Base-by-base conservation (phyloP, 2,329 filamentous ascomycete species). In the Colletotrichum brevisporum region DNA sequence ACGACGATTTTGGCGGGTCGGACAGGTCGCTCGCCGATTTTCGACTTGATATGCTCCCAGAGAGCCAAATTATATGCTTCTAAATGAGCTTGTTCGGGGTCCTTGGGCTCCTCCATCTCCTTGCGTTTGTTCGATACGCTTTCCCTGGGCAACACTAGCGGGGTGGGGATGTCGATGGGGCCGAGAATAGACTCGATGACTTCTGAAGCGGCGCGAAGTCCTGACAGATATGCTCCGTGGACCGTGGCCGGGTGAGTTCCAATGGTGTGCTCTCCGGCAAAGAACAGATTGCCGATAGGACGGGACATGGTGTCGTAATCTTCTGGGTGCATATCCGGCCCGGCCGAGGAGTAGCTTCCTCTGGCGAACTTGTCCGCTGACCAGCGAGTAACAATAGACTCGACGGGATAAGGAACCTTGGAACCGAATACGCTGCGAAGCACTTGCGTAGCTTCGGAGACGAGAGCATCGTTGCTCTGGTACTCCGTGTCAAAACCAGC, bases 201-300 rank as follows among this genome's bases (percentile, higher is more conserved):
- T 76, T 98, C 95, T 3, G 93, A 91, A 12, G 96, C 96, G 4
- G 92, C 96, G 57, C 96, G 91, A 6, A 99, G 85, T 3, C 96
- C 97, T 2, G 96, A 98, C 4, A 99, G 84, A 77, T 98, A 99
- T 9, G 96, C 97, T 6, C 96, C 96, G 74, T 99, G 96, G 0
- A 99, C 96, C 2, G 96, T 99, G 39, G 97, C 96, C 13, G 97
- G 96, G 77, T 99, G 95, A 0, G 94, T 97, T 54, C 94, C 94
- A 74, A 93, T 98, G 1, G 97, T 99, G 70, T 97, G 96, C 80
- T 99, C 96, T 55, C 96, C 96, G 16, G 95, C 96, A 80, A 99
- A 99, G 80, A 95, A 94, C 9, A 99, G 84, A 72, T 97, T 97
- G 39, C 94, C 95, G 39, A 98, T 85, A 1, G 92, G 85, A 56